Percentiles rank a stretch among this genome's conserved stretches.
These are phyloP conservation scores for Ophiognomonia clavigignenti-juglandacearum DNA, from an alignment of 2,329 filamentous ascomycete species.

Conservation along the genomic window DNA sequence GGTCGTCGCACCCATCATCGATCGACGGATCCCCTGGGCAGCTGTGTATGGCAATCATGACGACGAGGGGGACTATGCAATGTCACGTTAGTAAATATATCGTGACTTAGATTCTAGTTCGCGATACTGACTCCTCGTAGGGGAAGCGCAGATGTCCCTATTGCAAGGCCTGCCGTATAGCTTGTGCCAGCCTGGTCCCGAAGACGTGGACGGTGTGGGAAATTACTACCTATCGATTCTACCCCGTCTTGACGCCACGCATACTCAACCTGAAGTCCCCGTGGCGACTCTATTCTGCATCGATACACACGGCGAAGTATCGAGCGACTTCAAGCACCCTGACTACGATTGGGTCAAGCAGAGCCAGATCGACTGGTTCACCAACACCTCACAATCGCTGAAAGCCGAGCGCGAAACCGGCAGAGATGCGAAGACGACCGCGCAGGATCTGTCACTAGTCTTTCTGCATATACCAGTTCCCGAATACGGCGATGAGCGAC, in stretches of 20 bases:
- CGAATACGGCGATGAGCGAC: constrained; percentile 23
- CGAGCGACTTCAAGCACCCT: constrained; percentile 20
- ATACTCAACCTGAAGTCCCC: too few relatives aligned
- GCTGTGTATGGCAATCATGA: constrained; percentile 73
- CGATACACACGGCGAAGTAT: constrained; percentile 26
- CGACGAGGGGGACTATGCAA: constrained; percentile 51
- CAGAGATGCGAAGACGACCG: constrained; percentile 2
- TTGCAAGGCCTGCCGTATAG: constrained; percentile 23
- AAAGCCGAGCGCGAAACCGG: constrained; percentile 19
- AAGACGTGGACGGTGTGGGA: constrained; percentile 24
- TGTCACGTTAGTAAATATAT: constrained; percentile 31
- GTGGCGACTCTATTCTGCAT: constrained; percentile 25
- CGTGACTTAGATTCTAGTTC: background rate
- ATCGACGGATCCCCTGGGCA: constrained; percentile 64
- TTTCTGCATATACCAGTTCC: constrained; percentile 26
- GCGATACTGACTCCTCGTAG: background rate
- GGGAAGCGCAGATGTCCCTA: constrained; percentile 22
- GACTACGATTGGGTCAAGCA: constrained; percentile 25
- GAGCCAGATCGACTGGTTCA: constrained; percentile 28
- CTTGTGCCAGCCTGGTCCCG: constrained; percentile 23
- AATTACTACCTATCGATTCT: constrained; percentile 25
- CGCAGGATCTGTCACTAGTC: constrained; percentile 22
- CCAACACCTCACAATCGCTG: constrained; percentile 21
- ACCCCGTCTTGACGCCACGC: too few relatives aligned
- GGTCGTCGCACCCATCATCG: constrained; percentile 58